Base-by-base conservation (phyloP, 208 protist species). In the Borovskyia barvae region DNA sequence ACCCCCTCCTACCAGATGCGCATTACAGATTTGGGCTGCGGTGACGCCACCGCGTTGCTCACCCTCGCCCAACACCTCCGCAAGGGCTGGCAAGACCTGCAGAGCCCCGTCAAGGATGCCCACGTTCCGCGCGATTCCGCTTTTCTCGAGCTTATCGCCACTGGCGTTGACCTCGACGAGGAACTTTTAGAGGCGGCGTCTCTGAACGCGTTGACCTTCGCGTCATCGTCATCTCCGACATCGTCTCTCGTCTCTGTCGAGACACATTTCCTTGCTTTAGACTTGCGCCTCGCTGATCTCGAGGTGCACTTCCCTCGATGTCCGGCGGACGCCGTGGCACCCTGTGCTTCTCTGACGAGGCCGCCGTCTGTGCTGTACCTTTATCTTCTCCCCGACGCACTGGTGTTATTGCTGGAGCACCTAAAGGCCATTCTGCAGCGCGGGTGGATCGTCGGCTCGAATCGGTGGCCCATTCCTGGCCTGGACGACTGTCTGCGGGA, bases 111-210 rank as follows among this genome's bases (percentile, higher is more conserved):
- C 36, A 54, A 20, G 3, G 50, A 11, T 7, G 35, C 26, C n/a
- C n/a, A n/a, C n/a, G n/a, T n/a, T n/a, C n/a, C n/a, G n/a, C n/a
- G n/a, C n/a, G n/a, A n/a, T n/a, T n/a, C n/a, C 8, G 6, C 32
- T 36, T 36, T 26, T 20, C 33, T 58, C 42, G 20, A 41, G 4
- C 26, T 72, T 0, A 5, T 58, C 14, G 46, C 67, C 24, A 65
- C 69, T 12, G 85, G 85, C 29, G 42, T 92, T 5, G 85, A 92
- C 45, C 65, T 92, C 20, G 85, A 92, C 46, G 85, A 83, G 26
- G 45, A 25, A 5, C 78, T 92, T 14, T 62, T 92, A 30, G 46
- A 28, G 1, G 20, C 50, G 1, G 77, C 80, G 12, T 46, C 61
- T 22, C 45, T 40, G 19, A 35, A 41, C 36, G 62, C 49, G 4